A percentile compares a stretch with the other conserved stretches of the same genome.
phyloP scores from a whole-genome alignment of 2,329 filamentous ascomycete genomes.

The Colletotrichum graminicola region DNA sequence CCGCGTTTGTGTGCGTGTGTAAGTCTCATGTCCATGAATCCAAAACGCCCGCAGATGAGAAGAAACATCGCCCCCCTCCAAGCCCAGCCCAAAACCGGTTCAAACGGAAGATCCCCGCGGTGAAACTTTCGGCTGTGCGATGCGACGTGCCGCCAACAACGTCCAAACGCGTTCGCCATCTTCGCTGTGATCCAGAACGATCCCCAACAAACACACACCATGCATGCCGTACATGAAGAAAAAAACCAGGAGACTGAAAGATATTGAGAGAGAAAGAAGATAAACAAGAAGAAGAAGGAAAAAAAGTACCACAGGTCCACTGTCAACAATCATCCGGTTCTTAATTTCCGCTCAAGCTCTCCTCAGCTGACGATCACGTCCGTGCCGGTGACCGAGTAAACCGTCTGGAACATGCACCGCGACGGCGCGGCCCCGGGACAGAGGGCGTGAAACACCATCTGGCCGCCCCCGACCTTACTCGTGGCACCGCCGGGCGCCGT shows the following conservation, averaged over 20 bases:
- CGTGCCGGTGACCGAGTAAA: conserved; percentile 34
- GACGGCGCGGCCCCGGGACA: conserved; percentile 46
- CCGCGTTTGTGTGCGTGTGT: neutral
- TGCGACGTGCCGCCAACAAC: neutral
- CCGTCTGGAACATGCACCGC: conserved; percentile 54
- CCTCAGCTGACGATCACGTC: conserved; percentile 39
- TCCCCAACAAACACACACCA: neutral
- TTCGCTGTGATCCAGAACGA: conserved; percentile 5
- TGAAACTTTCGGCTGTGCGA: conserved; percentile 13
- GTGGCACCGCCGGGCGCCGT: conserved; percentile 58
- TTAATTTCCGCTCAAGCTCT: neutral
- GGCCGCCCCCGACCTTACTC: conserved; percentile 47
- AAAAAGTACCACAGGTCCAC: neutral
- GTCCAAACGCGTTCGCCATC: conserved; percentile 9
- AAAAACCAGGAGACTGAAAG: neutral
- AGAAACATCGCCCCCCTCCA: neutral
- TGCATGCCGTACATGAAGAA: neutral
- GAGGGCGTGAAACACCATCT: conserved; percentile 54
- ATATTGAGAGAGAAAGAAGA: neutral
- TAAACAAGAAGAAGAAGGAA: neutral
- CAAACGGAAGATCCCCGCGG: neutral
- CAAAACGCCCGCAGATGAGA: conserved; percentile 26
- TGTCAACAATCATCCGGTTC: neutral
- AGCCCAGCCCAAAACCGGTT: neutral
- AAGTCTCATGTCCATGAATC: conserved; percentile 1